Evolutionary conservation across 176 grass and related monocot genomes (phyloP), one percentile per base, ranked within the genome.

Genomic region (Oryza brachyantha): DNA sequence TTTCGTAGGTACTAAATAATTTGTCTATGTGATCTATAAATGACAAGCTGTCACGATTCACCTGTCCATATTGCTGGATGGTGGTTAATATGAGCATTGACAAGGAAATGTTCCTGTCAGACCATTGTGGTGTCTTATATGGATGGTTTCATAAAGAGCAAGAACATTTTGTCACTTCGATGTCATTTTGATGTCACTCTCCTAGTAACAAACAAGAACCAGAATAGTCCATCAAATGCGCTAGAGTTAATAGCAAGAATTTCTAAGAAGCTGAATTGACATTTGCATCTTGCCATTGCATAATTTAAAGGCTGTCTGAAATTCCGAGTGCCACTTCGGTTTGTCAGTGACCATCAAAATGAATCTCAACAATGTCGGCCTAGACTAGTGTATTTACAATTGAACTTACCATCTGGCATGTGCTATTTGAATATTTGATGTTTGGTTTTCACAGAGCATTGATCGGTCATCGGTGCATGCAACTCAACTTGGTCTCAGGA

Each of bases 51-150:
- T 66, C 39, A 14, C 7, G 52, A 64, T 72, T 66, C 6, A 22
- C 68, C 29, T 74, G 48, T 74, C 80, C 78, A 16, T 68, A 61
- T 61, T 14, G 58, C 42, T 76, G 68, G 14, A 70, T 52, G 78
- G 38, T 45, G 37, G 78, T 81, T 62, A 74, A 73, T 54, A 54
- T 69, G 81, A 75, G n/a, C 63, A 80, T n/a, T n/a, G n/a, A n/a
- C n/a, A 88, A 48, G 21, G 50, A 61, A 68, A 73, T 63, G 38
- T 22, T 29, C 65, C 52, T 11, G 29, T 26, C 2, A 36, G 21
- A 37, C 28, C 75, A 38, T n/a, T 34, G 10, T 22, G 29, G 3
- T 79, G 70, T 88, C 54, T 61, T 43, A 67, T 80, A 79, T 63
- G 68, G 69, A 79, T 75, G 35, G 22, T 75, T 84, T 84, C 86